Conservation (phyloP, 306 rosid genomes). For the Rosa lucieae region DNA sequence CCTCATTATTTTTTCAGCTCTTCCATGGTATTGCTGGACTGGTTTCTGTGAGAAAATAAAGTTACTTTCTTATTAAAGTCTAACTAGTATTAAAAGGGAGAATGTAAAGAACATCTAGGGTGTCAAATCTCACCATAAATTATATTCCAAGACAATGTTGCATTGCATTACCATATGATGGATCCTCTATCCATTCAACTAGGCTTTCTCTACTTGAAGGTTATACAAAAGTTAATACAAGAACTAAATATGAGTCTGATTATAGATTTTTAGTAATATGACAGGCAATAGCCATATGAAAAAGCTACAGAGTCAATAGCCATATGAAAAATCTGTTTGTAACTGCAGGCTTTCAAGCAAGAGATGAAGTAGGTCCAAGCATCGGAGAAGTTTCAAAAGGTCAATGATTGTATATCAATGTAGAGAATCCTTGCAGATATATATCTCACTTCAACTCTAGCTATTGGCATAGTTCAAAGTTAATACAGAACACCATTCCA, state of each 20-base stretch:
- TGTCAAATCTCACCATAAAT: too few species aligned
- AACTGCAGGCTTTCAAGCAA: neutral
- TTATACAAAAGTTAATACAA: neutral
- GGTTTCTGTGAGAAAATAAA: slow-evolving; percentile 21
- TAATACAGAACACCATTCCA: neutral
- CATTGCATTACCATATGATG: slow-evolving; percentile 32
- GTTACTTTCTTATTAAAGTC: neutral
- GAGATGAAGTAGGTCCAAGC: neutral
- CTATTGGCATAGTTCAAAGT: neutral
- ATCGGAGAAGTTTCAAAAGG: neutral
- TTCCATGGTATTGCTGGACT: neutral
- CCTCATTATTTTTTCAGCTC: neutral
- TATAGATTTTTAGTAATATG: too few species aligned
- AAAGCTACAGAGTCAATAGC: neutral
- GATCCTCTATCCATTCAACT: slow-evolving; percentile 46
- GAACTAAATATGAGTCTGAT: neutral
- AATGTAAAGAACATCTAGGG: neutral
- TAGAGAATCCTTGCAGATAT: neutral
- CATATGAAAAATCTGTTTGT: neutral
- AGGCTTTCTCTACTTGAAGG: slow-evolving; percentile 51
- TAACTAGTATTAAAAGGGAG: neutral
- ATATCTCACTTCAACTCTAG: neutral
- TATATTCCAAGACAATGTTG: slow-evolving; percentile 50
- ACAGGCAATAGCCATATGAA: neutral
- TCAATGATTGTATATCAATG: neutral